Conservation (phyloP, 192 early-diverging fungal species). For the Chytriomyces sp. region DNA sequence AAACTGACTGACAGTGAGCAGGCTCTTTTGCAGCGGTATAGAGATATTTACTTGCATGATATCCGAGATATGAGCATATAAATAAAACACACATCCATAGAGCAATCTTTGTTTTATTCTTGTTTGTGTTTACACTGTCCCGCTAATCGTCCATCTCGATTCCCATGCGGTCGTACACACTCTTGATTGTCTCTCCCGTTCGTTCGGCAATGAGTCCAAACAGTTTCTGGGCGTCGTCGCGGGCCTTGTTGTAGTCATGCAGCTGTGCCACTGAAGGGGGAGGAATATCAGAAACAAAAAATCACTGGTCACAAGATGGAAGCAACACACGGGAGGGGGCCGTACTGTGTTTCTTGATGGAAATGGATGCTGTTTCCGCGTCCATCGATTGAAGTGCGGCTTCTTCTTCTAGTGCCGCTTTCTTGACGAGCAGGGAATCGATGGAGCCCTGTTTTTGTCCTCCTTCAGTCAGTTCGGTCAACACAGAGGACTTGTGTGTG, state of each 20-base stretch:
- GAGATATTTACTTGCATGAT: background rate
- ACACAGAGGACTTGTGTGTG: no score
- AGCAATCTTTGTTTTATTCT: no score
- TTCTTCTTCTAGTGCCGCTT: background rate
- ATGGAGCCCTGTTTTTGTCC: no score
- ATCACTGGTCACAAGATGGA: background rate
- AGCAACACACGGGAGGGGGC: background rate
- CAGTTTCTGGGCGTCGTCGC: slow-evolving; percentile 24
- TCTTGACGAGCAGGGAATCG: no score
- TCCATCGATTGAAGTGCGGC: background rate
- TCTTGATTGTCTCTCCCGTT: slow-evolving; percentile 15
- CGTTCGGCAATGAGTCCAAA: slow-evolving; percentile 28
- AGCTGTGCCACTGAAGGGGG: background rate
- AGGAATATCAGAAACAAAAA: background rate
- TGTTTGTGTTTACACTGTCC: no score
- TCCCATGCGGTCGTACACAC: slow-evolving; percentile 12
- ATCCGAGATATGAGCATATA: background rate
- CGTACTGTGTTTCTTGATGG: background rate
- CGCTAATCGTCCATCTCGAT: slow-evolving; percentile 3
- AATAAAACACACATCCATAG: no score
- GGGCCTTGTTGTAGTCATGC: slow-evolving; percentile 2
- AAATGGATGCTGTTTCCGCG: background rate
- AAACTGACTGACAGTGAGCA: background rate
- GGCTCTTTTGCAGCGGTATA: background rate
- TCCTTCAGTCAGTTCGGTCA: no score